phyloP scores from a whole-genome alignment of 768 basidiomycete species.

The Tricholomella constricta region DNA sequence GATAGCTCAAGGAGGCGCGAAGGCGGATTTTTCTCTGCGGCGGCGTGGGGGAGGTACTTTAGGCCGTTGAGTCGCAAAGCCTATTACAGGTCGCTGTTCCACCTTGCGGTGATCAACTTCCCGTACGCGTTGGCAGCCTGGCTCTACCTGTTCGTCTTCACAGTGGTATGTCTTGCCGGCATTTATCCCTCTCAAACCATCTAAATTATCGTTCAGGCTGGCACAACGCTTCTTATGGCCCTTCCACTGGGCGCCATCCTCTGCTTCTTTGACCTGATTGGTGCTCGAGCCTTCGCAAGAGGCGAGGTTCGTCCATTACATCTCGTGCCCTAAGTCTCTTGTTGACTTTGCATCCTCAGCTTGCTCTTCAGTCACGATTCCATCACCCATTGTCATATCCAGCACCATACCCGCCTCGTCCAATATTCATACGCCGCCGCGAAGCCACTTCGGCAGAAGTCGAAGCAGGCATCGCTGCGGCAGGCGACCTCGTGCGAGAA shows the following conservation, averaged over 20 bases:
- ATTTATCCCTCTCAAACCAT: not conserved
- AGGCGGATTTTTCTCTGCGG: constrained; percentile 33
- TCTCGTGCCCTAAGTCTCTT: not conserved
- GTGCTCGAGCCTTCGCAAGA: constrained; percentile 69
- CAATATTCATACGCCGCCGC: constrained; percentile 72
- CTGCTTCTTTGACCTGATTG: constrained; percentile 76
- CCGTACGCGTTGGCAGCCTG: constrained; percentile 79
- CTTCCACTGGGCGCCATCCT: constrained; percentile 76
- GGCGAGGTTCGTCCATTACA: constrained; percentile 54
- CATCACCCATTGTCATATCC: constrained; percentile 68
- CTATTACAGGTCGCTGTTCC: constrained; percentile 70
- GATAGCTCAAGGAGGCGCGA: constrained; percentile 8
- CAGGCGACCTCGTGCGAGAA: constrained; percentile 47
- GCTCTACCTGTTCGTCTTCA: constrained; percentile 79
- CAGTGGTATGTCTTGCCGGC: constrained; percentile 56
- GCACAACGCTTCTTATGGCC: constrained; percentile 78
- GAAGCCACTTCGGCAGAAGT: constrained; percentile 48
- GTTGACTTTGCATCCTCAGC: constrained; percentile 32
- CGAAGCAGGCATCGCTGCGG: constrained; percentile 41
- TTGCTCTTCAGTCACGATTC: constrained; percentile 68
- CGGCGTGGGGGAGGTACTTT: constrained; percentile 60
- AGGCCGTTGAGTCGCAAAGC: constrained; percentile 53
- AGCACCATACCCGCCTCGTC: constrained; percentile 64
- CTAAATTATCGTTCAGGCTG: constrained; percentile 49
- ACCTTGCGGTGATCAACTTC: constrained; percentile 75